phyloP scores from a whole-genome alignment of 1,284 basidiomycete species.

The Malassezia brasiliensis region DNA sequence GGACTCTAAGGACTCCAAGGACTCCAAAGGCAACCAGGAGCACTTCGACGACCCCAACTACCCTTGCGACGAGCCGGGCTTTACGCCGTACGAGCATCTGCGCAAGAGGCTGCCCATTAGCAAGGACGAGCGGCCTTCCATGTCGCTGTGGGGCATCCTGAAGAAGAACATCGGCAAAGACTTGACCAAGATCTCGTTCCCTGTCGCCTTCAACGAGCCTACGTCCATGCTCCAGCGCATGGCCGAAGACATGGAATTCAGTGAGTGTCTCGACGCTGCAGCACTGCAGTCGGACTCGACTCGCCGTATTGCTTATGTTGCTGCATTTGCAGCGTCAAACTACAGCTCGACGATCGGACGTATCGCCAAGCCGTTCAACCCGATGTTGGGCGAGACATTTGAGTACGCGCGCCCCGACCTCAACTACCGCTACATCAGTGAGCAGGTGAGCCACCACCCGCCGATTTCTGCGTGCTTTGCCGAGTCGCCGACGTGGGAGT shows the following conservation, averaged over 20 bases:
- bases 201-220: conserved; percentile 75
- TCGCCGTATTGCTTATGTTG: conserved; percentile 80
- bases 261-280: conserved; percentile 62
- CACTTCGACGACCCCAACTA: background rate
- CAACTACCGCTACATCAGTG: conserved; percentile 78
- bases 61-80: conserved; percentile 4
- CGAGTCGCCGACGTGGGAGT: conserved; percentile 81
- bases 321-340: conserved; percentile 95
- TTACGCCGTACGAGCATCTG: conserved; percentile 57
- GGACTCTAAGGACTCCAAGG: background rate
- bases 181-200: conserved; percentile 88
- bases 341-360: conserved; percentile 78
- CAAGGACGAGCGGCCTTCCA: conserved; percentile 72
- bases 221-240: conserved; percentile 72
- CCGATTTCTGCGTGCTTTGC: conserved; percentile 79
- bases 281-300: conserved; percentile 66
- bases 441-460: conserved; percentile 92
- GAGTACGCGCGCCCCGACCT: conserved; percentile 76
- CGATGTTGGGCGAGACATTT: conserved; percentile 68
- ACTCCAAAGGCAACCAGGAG: background rate
- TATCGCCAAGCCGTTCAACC: conserved; percentile 48
- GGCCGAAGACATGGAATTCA: conserved; percentile 51
- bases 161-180: conserved; percentile 96
- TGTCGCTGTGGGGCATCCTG: conserved; percentile 87
- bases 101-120: conserved; percentile 62